Evolutionary conservation across 768 basidiomycete genomes (phyloP).

Genomic region (Boletus barrowsii): DNA sequence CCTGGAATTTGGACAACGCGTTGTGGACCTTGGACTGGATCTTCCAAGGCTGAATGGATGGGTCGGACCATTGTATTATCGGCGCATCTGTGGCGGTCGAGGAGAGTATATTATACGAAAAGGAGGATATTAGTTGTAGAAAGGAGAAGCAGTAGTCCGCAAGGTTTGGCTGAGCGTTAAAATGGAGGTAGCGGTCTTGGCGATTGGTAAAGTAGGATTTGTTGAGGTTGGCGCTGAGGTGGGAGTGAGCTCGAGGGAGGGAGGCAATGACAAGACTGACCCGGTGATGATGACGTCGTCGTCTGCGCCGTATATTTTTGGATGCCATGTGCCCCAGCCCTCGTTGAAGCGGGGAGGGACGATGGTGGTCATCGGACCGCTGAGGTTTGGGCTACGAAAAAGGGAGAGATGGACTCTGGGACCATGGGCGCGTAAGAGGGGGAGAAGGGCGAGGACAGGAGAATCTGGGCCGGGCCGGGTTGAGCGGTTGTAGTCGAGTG

Average conservation of each 20-base stretch:
- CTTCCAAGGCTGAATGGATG: constrained; percentile 61
- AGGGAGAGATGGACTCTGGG: constrained; percentile 72
- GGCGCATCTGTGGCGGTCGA: constrained; percentile 44
- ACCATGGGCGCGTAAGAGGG: constrained; percentile 71
- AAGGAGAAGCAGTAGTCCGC: constrained; percentile 86
- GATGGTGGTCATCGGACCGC: constrained; percentile 66
- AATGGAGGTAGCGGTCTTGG: constrained; percentile 90
- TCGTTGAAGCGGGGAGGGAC: constrained; percentile 95
- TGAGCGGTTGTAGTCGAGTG: constrained; percentile 79
- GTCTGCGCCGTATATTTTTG: constrained; percentile 92
- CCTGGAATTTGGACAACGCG: constrained; percentile 61
- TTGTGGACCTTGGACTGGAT: constrained; percentile 59
- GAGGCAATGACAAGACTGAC: constrained; percentile 42
- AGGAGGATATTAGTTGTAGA: constrained; percentile 59
- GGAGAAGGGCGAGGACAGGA: constrained; percentile 63
- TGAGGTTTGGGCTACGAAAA: constrained; percentile 84
- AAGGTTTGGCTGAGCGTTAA: constrained; percentile 56
- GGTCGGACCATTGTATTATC: constrained; percentile 64
- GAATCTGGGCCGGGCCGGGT: constrained; percentile 72
- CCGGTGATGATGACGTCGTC: constrained; percentile 91
- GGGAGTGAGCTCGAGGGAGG: not conserved
- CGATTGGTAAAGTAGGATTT: constrained; percentile 91
- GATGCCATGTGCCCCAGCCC: constrained; percentile 99
- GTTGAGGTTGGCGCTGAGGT: constrained; percentile 83
- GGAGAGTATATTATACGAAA: constrained; percentile 56